Base-by-base conservation (phyloP, 2,329 filamentous ascomycete species). In the Trichoderma atroviride region DNA sequence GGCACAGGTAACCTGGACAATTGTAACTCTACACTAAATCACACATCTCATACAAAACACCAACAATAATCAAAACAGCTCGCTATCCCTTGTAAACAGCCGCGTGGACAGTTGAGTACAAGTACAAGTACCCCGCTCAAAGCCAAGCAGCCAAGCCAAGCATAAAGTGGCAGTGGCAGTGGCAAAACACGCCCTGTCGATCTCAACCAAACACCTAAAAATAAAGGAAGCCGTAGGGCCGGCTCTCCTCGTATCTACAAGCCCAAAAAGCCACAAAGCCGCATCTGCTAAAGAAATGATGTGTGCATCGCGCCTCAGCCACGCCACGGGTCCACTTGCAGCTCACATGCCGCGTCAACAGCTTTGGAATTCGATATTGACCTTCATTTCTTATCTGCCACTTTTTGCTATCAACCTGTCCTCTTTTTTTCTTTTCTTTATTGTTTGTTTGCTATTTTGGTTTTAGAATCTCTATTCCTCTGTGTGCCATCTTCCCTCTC, bases 311-410 rank as follows among this genome's bases (percentile, higher is more conserved):
- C 35, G 62, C 62, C 62, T 55, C 62, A 65, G 62, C 62, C 62
- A 65, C 62, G 52, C 62, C 62, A 16, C 22, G 52, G 52, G 24
- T 24, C 62, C 62, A 65, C 52, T 65, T 57, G 24, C 24, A 24
- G 43, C 35, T 65, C 62, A 57, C 62, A 57, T 56, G 62, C 62
- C 62, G 62, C 62, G 62, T 65, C 62, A 57, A 65, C 35, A 50
- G 62, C 62, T 57, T 57, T 65, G 62, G 62, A 65, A 65, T 65
- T 57, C 62, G 53, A 55, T 47, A 11, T 37, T 55, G 33, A 7
- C 27, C 27, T 5, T 50, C 6, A n/a, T 37, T 64, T 7, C 27
- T 4, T 40, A 33, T 4, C 33, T 35, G 14, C 33, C 1, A 14
- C 4, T 35, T 35, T 13, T 13, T 35, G 31, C 43, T 57, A 14